Evolutionary conservation across 169 alveolate species (phyloP), one percentile per base, ranked within the genome.

Genomic region (Eimeria falciformis): DNA sequence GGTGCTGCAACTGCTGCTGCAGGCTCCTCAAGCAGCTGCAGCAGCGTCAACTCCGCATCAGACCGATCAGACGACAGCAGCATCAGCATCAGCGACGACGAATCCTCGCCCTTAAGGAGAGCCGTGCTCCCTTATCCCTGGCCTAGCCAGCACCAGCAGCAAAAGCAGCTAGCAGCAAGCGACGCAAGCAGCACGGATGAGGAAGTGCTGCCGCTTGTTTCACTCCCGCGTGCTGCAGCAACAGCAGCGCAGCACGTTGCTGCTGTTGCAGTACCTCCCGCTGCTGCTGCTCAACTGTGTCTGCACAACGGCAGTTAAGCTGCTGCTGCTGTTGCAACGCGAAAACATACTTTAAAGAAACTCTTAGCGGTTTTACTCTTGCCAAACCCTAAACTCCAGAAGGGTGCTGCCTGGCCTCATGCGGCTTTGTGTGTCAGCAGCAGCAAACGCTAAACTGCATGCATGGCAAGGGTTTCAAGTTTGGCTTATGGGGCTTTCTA

Each of bases 181-280:
- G 71, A 58, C 18, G 71, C 9, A 7, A 58, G 71, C 71, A 58
- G 33, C 27, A n/a, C 33, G 33, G 21, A 27, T 27, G 71, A 58
- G 9, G 71, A 58, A 9, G 71, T 14, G 29, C 21, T 21, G 9
- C 9, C 21, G 71, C 71, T 27, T 5, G 33, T 58, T 58, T 14
- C 71, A n/a, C 33, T 5, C 33, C 71, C 21, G 9, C 71, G 33
- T 58, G 18, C 33, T 58, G 71, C 71, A 58, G 71, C 71, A 58
- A 21, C 71, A 58, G 71, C 71, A 58, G 21, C 71, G 71, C 71
- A 58, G 71, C 71, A 58, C 71, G 71, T 21, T 58, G 71, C 71
- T 58, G 71, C 71, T 11, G 71, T 21, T 11, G 71, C 71, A 14
- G 71, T 5, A 58, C 9, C 71, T 11, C 33, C 25, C 9, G 71